Percentiles rank a stretch among this genome's conserved stretches.
Evolutionary conservation across 306 rosid species (phyloP).

Genomic region (Prunus persica): DNA sequence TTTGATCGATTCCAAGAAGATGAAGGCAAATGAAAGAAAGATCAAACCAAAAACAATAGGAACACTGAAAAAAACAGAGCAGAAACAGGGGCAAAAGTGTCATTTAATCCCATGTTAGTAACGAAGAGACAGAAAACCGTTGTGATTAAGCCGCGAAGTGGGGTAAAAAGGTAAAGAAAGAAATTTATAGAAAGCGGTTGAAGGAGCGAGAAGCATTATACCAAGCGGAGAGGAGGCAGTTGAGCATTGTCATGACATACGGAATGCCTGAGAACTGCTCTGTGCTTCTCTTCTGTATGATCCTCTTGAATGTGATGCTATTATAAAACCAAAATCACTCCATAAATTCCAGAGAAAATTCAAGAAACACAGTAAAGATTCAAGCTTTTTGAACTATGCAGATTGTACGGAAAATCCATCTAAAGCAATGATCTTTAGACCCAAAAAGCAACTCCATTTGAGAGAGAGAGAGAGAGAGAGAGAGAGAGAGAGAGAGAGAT

Average conservation of each 20-base stretch:
- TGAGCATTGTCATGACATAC: slow-evolving; percentile 80
- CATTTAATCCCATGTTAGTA: not conserved
- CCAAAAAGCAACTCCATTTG: not conserved
- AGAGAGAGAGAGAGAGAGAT: slow-evolving; percentile 8
- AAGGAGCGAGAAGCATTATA: slow-evolving; percentile 18
- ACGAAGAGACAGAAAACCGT: not conserved
- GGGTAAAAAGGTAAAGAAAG: not conserved
- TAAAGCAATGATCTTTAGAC: not conserved
- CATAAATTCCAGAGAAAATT: not conserved
- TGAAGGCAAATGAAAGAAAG: not conserved
- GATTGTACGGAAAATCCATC: not conserved
- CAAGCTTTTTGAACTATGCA: not conserved
- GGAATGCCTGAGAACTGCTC: slow-evolving; percentile 93
- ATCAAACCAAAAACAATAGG: not conserved
- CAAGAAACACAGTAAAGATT: not conserved
- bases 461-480: not conserved
- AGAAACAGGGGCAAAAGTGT: not conserved
- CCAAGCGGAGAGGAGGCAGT: slow-evolving; percentile 92
- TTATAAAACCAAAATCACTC: not conserved
- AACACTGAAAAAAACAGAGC: not conserved
- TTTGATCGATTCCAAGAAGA: too few species aligned
- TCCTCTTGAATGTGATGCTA: slow-evolving; percentile 85
- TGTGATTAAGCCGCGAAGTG: not conserved
- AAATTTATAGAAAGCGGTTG: not conserved
- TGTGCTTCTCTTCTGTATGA: slow-evolving; percentile 49